A percentile compares a stretch with the other conserved stretches of the same genome.
phyloP scores from a whole-genome alignment of 352 stramenopile genomes.

The Pythium rishiriense region DNA sequence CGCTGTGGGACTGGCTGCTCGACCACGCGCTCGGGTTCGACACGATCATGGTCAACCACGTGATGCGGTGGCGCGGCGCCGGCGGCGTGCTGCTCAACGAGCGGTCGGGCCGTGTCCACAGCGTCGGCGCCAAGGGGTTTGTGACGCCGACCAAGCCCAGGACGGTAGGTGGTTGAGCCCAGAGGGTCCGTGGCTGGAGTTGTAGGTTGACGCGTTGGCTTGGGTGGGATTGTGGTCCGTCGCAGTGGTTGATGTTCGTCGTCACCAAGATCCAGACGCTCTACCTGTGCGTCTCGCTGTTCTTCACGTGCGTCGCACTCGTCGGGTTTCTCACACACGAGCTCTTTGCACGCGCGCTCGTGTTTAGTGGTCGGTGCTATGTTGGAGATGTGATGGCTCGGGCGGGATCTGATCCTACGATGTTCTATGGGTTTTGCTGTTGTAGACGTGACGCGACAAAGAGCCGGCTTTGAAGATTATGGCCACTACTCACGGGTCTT shows the following conservation, averaged over 20 bases:
- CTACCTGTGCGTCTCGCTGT: conserved; percentile 91
- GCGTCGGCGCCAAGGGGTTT: conserved; percentile 49
- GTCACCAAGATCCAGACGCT: conserved; percentile 90
- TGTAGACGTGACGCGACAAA: conserved; percentile 80
- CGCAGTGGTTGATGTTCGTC: conserved; percentile 41
- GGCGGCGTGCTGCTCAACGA: conserved; percentile 75
- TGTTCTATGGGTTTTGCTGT: neutral
- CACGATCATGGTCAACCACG: conserved; percentile 93
- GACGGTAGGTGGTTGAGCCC: too few species aligned
- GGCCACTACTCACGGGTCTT: conserved; percentile 21
- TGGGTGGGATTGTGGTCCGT: too few species aligned
- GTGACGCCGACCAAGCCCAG: conserved; percentile 35
- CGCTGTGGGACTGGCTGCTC: conserved; percentile 47
- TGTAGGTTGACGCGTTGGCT: too few species aligned
- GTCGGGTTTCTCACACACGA: conserved; percentile 93
- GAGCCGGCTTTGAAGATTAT: conserved; percentile 64
- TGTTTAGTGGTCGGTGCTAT: conserved; percentile 71
- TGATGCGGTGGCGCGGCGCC: conserved; percentile 60
- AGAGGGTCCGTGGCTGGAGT: too few species aligned
- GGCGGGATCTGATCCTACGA: neutral
- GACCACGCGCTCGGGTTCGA: conserved; percentile 78
- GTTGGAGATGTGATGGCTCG: neutral
- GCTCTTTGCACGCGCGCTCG: conserved; percentile 92
- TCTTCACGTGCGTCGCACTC: conserved; percentile 93
- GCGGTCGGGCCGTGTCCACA: conserved; percentile 50